Conservation (phyloP, 2,329 filamentous ascomycete genomes). For the Aspergillus glaucus region DNA sequence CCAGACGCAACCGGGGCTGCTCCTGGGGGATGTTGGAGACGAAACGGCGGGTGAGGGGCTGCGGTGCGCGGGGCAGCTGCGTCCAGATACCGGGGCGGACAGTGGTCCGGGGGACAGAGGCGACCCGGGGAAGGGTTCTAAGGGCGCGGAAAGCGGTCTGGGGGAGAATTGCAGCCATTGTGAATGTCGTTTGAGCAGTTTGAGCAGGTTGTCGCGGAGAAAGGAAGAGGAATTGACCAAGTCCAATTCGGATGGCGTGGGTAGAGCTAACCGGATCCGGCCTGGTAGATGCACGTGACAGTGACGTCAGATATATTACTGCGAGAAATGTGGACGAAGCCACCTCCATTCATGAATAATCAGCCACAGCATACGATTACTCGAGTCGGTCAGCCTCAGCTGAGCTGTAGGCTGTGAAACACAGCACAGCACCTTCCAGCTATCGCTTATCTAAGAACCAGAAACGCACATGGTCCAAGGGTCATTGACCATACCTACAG, state of each 20-base stretch:
- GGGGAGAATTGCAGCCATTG: conserved; percentile 24
- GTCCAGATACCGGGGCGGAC: conserved; percentile 14
- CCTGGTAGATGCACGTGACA: neutral
- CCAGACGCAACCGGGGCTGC: conserved; percentile 30
- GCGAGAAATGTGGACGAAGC: too few relatives aligned
- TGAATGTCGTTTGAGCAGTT: neutral
- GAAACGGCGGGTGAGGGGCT: conserved; percentile 23
- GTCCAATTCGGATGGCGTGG: neutral
- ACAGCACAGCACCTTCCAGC: too few relatives aligned
- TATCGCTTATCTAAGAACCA: too few relatives aligned
- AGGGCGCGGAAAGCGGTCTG: conserved; percentile 22
- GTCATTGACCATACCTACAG: too few relatives aligned
- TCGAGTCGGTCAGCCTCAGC: too few relatives aligned
- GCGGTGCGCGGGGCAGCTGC: conserved; percentile 15
- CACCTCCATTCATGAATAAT: too few relatives aligned
- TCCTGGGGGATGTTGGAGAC: conserved; percentile 22
- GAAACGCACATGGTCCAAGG: too few relatives aligned
- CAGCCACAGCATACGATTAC: too few relatives aligned
- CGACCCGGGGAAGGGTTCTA: conserved; percentile 16
- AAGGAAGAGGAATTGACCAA: neutral
- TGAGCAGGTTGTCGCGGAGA: neutral
- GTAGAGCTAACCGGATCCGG: neutral
- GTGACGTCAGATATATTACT: neutral
- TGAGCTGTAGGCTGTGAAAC: too few relatives aligned
- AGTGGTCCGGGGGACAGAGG: conserved; percentile 16